Conservation (phyloP, 331 rosid species). For the Telfairia occidentalis region DNA sequence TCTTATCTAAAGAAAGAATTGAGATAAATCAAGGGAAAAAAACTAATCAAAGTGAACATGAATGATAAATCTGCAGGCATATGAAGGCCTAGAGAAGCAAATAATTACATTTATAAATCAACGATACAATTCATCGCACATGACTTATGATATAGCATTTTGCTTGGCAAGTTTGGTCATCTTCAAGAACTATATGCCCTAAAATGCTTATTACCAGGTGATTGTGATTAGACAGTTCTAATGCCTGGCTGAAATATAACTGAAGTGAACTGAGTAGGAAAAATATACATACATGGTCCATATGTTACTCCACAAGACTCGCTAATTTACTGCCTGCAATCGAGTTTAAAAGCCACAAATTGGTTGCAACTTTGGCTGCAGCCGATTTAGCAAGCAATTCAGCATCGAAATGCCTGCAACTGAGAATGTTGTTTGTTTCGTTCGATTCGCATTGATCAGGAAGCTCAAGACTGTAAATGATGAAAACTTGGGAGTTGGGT, state of each 20-base stretch:
- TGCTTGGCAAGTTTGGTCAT: neutral
- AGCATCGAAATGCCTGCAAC: conserved; percentile 38
- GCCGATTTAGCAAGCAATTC: conserved; percentile 53
- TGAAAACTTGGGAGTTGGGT: conserved; percentile 33
- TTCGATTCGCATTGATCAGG: conserved; percentile 35
- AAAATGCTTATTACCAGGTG: neutral
- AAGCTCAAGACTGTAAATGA: conserved; percentile 64
- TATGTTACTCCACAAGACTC: conserved; percentile 25
- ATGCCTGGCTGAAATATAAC: neutral
- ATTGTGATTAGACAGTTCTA: neutral
- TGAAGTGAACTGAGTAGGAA: neutral
- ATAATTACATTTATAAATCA: neutral
- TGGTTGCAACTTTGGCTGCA: conserved; percentile 54
- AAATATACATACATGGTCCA: neutral
- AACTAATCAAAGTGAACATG: neutral
- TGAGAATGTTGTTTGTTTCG: conserved; percentile 24
- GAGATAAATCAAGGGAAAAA: neutral
- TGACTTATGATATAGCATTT: neutral
- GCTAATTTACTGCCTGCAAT: conserved; percentile 77
- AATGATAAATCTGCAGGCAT: neutral
- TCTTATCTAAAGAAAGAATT: neutral
- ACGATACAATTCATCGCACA: neutral
- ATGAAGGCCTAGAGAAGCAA: neutral
- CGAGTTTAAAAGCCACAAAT: conserved; percentile 75
- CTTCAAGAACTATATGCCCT: neutral